These are phyloP conservation scores for Sungouiozyma ichnusensis DNA, from an alignment of 805 yeast species.

Conservation along the genomic window DNA sequence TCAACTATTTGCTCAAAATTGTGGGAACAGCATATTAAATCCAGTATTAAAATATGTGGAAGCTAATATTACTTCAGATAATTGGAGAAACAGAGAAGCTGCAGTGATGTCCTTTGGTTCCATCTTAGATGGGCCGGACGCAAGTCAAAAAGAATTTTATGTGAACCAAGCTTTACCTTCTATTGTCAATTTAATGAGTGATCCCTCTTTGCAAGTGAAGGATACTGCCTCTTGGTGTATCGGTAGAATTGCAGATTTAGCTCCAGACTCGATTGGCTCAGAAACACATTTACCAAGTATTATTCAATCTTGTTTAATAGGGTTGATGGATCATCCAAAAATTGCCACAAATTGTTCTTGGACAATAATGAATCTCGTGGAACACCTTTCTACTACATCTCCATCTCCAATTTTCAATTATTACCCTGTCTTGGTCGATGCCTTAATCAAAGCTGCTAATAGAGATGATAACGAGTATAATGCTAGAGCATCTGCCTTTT, in stretches of 20 bases:
- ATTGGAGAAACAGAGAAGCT: conserved; percentile 90
- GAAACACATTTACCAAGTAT: conserved; percentile 58
- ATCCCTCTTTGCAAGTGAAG: conserved; percentile 71
- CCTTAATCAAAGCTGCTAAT: conserved; percentile 57
- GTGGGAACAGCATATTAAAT: conserved; percentile 76
- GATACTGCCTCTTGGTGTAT: conserved; percentile 98
- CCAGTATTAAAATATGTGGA: conserved; percentile 81
- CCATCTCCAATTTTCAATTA: conserved; percentile 65
- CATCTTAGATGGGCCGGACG: conserved; percentile 87
- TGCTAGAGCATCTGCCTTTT: conserved; percentile 92
- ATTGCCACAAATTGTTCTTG: conserved; percentile 96
- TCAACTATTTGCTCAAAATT: conserved; percentile 84
- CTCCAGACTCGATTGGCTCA: conserved; percentile 63
- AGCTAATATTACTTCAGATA: conserved; percentile 44
- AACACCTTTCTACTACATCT: conserved; percentile 47
- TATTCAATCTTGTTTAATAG: conserved; percentile 60
- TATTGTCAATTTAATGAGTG: conserved; percentile 62
- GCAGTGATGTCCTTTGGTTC: conserved; percentile 99
- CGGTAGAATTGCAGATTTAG: conserved; percentile 88
- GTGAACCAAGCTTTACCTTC: conserved; percentile 79
- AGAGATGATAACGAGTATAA: conserved; percentile 75
- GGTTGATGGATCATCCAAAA: conserved; percentile 85
- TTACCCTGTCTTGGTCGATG: conserved; percentile 59
- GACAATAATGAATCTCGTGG: conserved; percentile 87
- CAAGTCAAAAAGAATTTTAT: conserved; percentile 51